These are phyloP conservation scores for Thalassiosira livingstoniorum DNA, from an alignment of 352 stramenopile species.

Conservation along the genomic window DNA sequence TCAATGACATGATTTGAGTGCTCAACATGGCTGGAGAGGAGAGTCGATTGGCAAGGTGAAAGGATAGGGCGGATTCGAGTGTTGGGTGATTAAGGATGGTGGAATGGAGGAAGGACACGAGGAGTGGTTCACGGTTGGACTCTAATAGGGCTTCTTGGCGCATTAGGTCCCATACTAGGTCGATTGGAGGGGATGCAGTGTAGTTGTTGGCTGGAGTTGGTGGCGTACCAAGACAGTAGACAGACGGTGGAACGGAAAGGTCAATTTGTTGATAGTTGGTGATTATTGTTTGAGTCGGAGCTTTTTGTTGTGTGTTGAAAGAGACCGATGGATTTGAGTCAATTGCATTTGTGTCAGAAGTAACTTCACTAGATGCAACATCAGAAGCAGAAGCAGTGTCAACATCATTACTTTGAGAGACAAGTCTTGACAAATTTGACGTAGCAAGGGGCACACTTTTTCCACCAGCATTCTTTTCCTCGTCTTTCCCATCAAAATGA, in stretches of 20 bases:
- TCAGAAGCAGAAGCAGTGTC: too few species aligned
- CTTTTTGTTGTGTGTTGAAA: constrained; percentile 6
- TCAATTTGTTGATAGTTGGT: constrained; percentile 72
- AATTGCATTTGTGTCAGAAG: too few species aligned
- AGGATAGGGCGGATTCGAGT: constrained; percentile 84
- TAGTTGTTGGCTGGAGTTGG: not conserved
- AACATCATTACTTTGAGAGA: too few species aligned
- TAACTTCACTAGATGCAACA: too few species aligned
- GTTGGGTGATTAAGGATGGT: constrained; percentile 86
- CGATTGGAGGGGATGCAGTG: constrained; percentile 17
- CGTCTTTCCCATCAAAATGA: constrained; percentile 28
- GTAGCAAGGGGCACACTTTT: too few species aligned
- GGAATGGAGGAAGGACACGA: constrained; percentile 86
- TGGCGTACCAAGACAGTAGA: constrained; percentile 51
- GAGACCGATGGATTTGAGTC: too few species aligned
- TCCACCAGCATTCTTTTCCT: not conserved
- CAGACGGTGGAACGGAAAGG: constrained; percentile 59
- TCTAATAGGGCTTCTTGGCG: constrained; percentile 72
- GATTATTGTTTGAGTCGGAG: too few species aligned
- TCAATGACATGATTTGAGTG: constrained; percentile 81
- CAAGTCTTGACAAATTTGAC: too few species aligned
- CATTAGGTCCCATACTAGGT: constrained; percentile 77
- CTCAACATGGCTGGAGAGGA: constrained; percentile 71
- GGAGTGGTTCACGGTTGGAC: constrained; percentile 77
- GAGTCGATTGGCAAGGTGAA: constrained; percentile 85